phyloP scores from a whole-genome alignment of 1,284 basidiomycete species.

The Ceratobasidium sp. region DNA sequence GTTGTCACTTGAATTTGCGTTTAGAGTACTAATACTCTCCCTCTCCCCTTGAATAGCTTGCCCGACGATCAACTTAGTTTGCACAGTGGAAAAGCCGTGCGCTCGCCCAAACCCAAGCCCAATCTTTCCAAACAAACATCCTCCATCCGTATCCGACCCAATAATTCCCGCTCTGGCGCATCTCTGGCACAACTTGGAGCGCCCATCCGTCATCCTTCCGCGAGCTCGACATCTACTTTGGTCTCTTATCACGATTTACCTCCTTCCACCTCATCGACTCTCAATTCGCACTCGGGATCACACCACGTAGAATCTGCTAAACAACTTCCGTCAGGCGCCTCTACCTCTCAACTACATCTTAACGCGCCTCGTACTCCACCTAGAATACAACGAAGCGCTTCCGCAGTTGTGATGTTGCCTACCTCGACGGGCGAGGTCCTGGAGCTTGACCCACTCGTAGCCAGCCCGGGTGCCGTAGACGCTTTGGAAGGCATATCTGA shows the following conservation, averaged over 20 bases:
- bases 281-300: conserved; percentile 45
- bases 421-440: conserved; percentile 75
- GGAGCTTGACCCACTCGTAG: conserved; percentile 77
- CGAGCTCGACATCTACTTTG: conserved; percentile 27
- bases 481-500: conserved; percentile 75
- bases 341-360: conserved; percentile 8
- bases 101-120: conserved; percentile 16
- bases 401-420: conserved; percentile 67
- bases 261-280: conserved; percentile 24
- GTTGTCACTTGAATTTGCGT: not conserved
- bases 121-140: conserved; percentile 49
- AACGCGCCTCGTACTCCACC: conserved; percentile 11
- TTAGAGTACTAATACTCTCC: not conserved
- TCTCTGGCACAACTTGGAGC: conserved; percentile 7
- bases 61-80: conserved; percentile 17
- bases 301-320: conserved; percentile 2
- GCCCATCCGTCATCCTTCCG: conserved; percentile 22
- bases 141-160: conserved; percentile 46
- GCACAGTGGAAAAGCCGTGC: conserved; percentile 43
- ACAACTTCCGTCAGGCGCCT: not conserved
- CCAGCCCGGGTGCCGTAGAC: conserved; percentile 71
- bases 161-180: conserved; percentile 2
- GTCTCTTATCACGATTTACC: conserved; percentile 24
- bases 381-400: conserved; percentile 43
- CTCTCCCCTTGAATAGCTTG: not conserved